Conservation (phyloP, 345 rosid species). For the Hevea brasiliensis region DNA sequence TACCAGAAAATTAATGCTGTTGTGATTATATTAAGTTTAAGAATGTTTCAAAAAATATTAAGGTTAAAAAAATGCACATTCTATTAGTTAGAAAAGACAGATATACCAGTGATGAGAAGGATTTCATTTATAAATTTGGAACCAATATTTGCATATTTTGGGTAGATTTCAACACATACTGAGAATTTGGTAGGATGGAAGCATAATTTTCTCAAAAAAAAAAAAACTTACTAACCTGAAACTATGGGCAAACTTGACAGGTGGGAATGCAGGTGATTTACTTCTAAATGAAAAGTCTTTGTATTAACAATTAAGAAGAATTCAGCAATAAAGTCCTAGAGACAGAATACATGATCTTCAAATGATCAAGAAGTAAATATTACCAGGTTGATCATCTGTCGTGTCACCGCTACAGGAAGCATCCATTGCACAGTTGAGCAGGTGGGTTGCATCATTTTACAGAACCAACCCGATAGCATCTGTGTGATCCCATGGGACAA, state of each 20-base stretch:
- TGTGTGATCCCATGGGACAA: constrained; percentile 13
- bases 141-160: neutral
- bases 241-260: neutral
- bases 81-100: neutral
- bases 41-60: too few species aligned
- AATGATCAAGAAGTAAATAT: constrained; percentile 3
- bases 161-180: neutral
- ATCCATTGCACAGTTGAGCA: constrained; percentile 62
- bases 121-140: neutral
- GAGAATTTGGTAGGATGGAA: neutral
- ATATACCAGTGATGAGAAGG: neutral
- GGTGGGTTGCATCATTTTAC: constrained; percentile 30
- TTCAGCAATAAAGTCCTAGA: neutral
- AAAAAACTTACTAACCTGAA: neutral
- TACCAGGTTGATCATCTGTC: constrained; percentile 57
- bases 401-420: constrained; percentile 69
- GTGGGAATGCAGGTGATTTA: neutral
- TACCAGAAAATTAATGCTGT: too few species aligned
- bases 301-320: neutral
- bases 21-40: too few species aligned
- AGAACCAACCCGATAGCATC: constrained; percentile 33
- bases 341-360: neutral
- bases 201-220: too few species aligned
- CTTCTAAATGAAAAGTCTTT: neutral
- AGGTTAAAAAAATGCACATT: too few species aligned